phyloP scores from a whole-genome alignment of 176 grass and related monocot species.

The Phoenix roebelenii region DNA sequence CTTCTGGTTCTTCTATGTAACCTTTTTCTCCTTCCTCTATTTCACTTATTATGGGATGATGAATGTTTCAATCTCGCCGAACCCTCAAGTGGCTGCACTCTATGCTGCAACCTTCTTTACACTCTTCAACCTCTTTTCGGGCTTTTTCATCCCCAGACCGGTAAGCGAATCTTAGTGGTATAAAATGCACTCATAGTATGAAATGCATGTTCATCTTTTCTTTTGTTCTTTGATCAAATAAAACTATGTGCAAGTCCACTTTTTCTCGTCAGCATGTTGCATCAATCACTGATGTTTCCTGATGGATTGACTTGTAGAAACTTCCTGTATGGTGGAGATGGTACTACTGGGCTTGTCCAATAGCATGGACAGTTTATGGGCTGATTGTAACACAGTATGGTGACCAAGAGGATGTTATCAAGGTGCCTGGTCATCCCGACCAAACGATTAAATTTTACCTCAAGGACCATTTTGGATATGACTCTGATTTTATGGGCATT shows the following conservation, averaged over 20 bases:
- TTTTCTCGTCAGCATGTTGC: no score
- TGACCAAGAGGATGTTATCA: slow-evolving; percentile 38
- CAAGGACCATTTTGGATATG: slow-evolving; percentile 51
- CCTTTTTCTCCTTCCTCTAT: slow-evolving; percentile 58
- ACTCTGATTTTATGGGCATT: slow-evolving; percentile 47
- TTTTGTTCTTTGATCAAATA: no score
- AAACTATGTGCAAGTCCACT: no score
- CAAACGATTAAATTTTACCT: slow-evolving; percentile 34
- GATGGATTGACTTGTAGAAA: slow-evolving; percentile 25
- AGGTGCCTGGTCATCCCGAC: slow-evolving; percentile 27
- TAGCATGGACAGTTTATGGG: slow-evolving; percentile 78
- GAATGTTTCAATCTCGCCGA: slow-evolving; percentile 47
- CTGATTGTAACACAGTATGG: slow-evolving; percentile 71
- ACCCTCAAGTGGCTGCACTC: slow-evolving; percentile 48
- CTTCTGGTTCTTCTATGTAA: slow-evolving; percentile 70
- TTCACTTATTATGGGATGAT: slow-evolving; percentile 85
- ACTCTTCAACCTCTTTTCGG: slow-evolving; percentile 66
- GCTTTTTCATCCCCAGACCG: slow-evolving; percentile 51
- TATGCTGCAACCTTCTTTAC: slow-evolving; percentile 45
- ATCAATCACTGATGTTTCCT: background rate
- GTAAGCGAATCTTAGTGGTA: slow-evolving; percentile 23
- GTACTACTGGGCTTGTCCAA: slow-evolving; percentile 66
- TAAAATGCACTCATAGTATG: no score
- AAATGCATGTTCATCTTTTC: no score
- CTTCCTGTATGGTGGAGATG: slow-evolving; percentile 80